Evolutionary conservation across 768 basidiomycete genomes (phyloP).

Genomic region (Mycena vulgaris): DNA sequence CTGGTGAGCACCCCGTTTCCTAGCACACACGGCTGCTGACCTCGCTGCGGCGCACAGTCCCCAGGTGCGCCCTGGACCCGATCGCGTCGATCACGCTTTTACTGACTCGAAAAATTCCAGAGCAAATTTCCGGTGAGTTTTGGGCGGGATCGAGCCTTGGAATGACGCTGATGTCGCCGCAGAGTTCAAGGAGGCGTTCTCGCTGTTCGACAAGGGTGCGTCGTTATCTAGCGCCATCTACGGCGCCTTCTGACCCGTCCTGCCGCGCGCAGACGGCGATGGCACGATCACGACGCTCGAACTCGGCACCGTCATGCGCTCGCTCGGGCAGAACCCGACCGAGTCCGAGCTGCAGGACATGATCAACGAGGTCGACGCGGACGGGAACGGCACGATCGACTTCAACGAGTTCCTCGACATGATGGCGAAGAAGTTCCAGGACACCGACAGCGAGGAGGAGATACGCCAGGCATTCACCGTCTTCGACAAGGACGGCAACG

Average conservation of each 20-base stretch:
- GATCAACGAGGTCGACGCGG: conserved; percentile 95
- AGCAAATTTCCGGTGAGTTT: conserved; percentile 89
- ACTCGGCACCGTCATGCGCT: conserved; percentile 95
- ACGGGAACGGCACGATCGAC: conserved; percentile 90
- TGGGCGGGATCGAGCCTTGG: neutral
- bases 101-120: conserved; percentile 54
- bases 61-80: conserved; percentile 61
- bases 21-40: conserved; percentile 28
- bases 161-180: conserved; percentile 30
- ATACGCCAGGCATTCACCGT: conserved; percentile 97
- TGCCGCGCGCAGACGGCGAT: conserved; percentile 77
- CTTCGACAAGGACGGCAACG: conserved; percentile 97
- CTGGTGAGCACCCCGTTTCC: conserved; percentile 56
- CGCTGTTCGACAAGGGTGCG: conserved; percentile 95
- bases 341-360: conserved; percentile 94
- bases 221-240: conserved; percentile 31
- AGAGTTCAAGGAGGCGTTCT: conserved; percentile 99
- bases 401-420: conserved; percentile 87
- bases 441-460: conserved; percentile 94
- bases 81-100: neutral
- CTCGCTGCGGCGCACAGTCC: conserved; percentile 55
- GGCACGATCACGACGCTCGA: conserved; percentile 94
- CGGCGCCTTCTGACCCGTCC: conserved; percentile 9
- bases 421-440: conserved; percentile 69
- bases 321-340: conserved; percentile 93